These are phyloP conservation scores for Croton laevigatus DNA, from an alignment of 441 rosid genomes.

Conservation along the genomic window DNA sequence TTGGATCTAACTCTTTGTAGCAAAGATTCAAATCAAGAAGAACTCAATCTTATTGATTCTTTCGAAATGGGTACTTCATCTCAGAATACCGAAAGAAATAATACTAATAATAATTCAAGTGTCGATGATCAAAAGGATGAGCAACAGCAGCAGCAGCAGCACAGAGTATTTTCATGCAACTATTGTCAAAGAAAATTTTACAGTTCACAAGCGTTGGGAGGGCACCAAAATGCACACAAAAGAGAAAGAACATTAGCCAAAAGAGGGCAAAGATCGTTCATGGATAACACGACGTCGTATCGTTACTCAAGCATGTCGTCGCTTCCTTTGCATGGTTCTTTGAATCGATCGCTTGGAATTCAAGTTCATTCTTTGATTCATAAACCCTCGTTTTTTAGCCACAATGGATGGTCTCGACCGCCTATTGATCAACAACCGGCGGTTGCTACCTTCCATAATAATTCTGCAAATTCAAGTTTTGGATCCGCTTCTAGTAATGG, in stretches of 20 bases:
- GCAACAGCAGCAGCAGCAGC: slow-evolving; percentile 23
- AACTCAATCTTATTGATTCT: slow-evolving; percentile 52
- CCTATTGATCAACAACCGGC: slow-evolving; percentile 44
- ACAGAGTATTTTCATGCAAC: slow-evolving; percentile 69
- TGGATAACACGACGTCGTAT: slow-evolving; percentile 14
- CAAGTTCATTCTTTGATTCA: slow-evolving; percentile 68
- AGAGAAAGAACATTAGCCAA: slow-evolving; percentile 77
- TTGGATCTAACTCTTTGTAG: slow-evolving; percentile 63
- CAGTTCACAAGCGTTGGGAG: slow-evolving; percentile 85
- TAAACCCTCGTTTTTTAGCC: slow-evolving; percentile 49
- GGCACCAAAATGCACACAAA: slow-evolving; percentile 83
- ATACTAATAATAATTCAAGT: slow-evolving; percentile 23
- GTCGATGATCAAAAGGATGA: too few species aligned
- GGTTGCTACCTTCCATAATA: slow-evolving; percentile 29
- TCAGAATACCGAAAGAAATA: background rate
- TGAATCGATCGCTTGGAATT: slow-evolving; percentile 55
- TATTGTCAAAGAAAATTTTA: slow-evolving; percentile 79
- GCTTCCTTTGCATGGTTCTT: slow-evolving; percentile 71
- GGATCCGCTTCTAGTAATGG: slow-evolving; percentile 29
- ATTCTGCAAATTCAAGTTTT: background rate
- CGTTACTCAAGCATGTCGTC: slow-evolving; percentile 64
- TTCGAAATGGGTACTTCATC: slow-evolving; percentile 27
- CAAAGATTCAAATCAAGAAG: slow-evolving; percentile 40
- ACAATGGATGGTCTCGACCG: slow-evolving; percentile 35
- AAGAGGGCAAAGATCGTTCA: slow-evolving; percentile 41